These are phyloP conservation scores for Backusella liffmaniae DNA, from an alignment of 192 early-diverging fungal species.

Conservation along the genomic window DNA sequence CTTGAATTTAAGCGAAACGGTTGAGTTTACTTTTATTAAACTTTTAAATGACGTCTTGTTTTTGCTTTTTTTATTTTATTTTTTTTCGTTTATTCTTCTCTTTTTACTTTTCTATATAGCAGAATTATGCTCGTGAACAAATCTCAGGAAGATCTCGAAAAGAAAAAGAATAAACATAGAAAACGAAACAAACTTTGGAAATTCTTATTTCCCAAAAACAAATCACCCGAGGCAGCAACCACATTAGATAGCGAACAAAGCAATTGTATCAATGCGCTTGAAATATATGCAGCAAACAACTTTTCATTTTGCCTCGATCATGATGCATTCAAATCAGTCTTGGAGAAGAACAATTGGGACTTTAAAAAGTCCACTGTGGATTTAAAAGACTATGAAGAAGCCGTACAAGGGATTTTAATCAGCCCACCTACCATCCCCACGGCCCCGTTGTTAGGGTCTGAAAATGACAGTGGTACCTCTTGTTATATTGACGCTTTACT, in stretches of 20 bases:
- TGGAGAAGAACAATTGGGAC: slow-evolving; percentile 38
- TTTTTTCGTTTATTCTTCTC: neutral
- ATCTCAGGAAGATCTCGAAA: neutral
- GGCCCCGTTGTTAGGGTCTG: slow-evolving; percentile 45
- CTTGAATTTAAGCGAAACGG: neutral
- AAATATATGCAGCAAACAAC: neutral
- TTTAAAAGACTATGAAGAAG: slow-evolving; percentile 32
- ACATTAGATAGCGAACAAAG: neutral
- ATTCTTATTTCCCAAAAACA: neutral
- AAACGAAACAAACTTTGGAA: slow-evolving; percentile 11
- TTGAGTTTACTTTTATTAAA: neutral
- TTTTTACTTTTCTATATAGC: neutral
- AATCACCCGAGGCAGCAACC: neutral
- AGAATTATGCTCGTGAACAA: neutral
- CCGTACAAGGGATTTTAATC: slow-evolving; percentile 34
- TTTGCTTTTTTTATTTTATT: neutral
- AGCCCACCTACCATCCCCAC: neutral
- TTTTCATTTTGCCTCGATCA: slow-evolving; percentile 6
- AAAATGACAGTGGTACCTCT: slow-evolving; percentile 59
- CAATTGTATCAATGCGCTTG: neutral
- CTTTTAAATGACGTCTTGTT: neutral
- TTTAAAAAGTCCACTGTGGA: slow-evolving; percentile 19
- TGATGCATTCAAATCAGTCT: slow-evolving; percentile 9
- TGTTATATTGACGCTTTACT: slow-evolving; percentile 70
- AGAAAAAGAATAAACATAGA: slow-evolving; percentile 13